Evolutionary conservation across 768 basidiomycete species (phyloP), one percentile per base, ranked within the genome.

Genomic region (Pisolithus orientalis): DNA sequence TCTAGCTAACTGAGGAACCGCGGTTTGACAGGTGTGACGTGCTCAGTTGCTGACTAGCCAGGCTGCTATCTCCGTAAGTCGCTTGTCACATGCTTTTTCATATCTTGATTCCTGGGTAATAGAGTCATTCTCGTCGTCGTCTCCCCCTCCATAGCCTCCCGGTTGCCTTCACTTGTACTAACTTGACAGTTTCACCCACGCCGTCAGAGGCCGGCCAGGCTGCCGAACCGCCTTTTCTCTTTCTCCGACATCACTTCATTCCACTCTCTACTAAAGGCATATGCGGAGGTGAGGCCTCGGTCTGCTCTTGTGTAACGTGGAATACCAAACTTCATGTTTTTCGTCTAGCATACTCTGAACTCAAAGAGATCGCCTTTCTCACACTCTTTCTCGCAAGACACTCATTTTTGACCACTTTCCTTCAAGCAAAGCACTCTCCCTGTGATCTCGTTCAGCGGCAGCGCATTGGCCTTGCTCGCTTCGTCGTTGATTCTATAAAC

Each of bases 271-370:
- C 29, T 32, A 24, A 32, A 39, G 14, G 32, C 39, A 52, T 56
- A 56, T 61, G 60, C 60, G 58, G 60, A 51, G 60, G 60, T 62
- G 6, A 16, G 50, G 28, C 48, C 17, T 24, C 49, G 6, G 11
- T 25, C 32, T 17, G 29, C 21, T 43, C n/a, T 40, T 34, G 27
- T 14, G 46, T 42, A 17, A 8, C n/a, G n/a, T 47, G 24, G 46
- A 16, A 8, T 32, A 40, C 25, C 9, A 6, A 42, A 6, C 10
- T 11, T 47, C 9, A 11, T 24, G 25, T 25, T 13, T 29, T 37
- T 44, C 37, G 10, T 43, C 16, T n/a, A 58, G 61, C 51, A 52
- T 53, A 57, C 58, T 25, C 27, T 51, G 51, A 44, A 21, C 47
- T 27, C 42, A 16, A 16, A 43, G 49, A 24, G 28, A 29, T 55